Evolutionary conservation across 192 early-diverging fungal species (phyloP), one percentile per base, ranked within the genome.

Genomic region (Linnemannia elongata): DNA sequence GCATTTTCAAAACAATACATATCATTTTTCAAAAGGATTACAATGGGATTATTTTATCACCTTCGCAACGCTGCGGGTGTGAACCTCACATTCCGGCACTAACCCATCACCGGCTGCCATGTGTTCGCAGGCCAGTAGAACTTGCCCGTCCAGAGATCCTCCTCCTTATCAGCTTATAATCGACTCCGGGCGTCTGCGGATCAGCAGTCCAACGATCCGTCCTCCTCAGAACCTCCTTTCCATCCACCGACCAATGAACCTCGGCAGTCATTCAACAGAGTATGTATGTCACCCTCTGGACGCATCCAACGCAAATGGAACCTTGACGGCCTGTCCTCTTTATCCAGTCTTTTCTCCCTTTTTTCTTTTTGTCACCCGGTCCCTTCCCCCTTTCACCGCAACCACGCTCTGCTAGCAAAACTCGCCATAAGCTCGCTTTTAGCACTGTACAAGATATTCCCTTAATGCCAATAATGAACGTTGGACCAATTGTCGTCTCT

Each of bases 131-230:
- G 85, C 72, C 71, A 81, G 4, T 54, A 18, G 36, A 87, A 87
- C 63, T 75, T 81, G 38, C 85, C 85, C 12, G 85, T 80, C 85
- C 85, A 87, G 8, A 39, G 10, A 38, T 78, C 70, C 35, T 74
- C 74, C n/a, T 74, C 22, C 39, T 52, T 52, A 39, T 81, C 30
- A 85, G 73, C 24, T 39, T 74, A 33, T 85, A 85, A 2, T 72
- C 27, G 30, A 52, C 38, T 6, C 10, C 36, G 15, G 60, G 60
- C 12, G 27, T 33, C 2, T 3, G 60, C 8, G 60, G 60, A 3
- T 66, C 60, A 30, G 30, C 27, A 27, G 60, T 73, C 41, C 22
- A 41, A 17, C 49, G 22, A 45, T 73, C 72, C 13, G 72, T 73
- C 72, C 44, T 41, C 15, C 44, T 73, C 44, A 73, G 35, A 30